Percentiles rank a stretch among this genome's conserved stretches.
Evolutionary conservation across 495 filamentous ascomycete genomes (phyloP).

Genomic region (Penicillium angulare): DNA sequence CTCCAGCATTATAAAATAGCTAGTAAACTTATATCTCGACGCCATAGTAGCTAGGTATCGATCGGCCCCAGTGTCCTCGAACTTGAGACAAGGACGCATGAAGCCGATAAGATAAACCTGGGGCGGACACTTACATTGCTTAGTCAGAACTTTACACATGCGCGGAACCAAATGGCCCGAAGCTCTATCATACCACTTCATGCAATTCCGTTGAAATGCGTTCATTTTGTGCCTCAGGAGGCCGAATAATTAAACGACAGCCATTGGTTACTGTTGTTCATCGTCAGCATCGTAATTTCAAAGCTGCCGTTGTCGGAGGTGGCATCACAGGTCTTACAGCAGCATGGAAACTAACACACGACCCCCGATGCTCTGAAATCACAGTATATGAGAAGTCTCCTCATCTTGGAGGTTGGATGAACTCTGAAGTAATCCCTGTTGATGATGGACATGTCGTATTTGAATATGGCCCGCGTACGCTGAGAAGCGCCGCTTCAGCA

Average conservation of each 20-base stretch:
- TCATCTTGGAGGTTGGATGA: conserved; percentile 81
- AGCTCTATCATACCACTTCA: neutral
- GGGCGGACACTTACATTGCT: no score
- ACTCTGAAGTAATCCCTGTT: conserved; percentile 64
- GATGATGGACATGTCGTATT: conserved; percentile 64
- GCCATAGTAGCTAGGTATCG: no score
- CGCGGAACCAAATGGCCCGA: neutral
- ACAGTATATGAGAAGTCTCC: conserved; percentile 74
- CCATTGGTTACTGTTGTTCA: conserved; percentile 19
- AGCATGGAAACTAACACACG: conserved; percentile 68
- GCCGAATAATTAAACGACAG: conserved; percentile 14
- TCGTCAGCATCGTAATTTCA: conserved; percentile 27
- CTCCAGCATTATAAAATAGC: no score
- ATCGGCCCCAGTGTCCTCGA: no score
- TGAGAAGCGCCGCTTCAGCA: conserved; percentile 55
- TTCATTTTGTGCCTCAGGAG: conserved; percentile 22
- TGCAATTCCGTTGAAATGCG: conserved; percentile 24
- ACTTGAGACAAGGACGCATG: no score
- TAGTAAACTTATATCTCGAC: no score
- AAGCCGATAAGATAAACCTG: no score
- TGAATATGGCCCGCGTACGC: conserved; percentile 81
- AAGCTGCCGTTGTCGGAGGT: conserved; percentile 77
- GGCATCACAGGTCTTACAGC: conserved; percentile 87
- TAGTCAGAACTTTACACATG: no score
- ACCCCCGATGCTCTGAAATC: conserved; percentile 59